phyloP scores from a whole-genome alignment of 2,329 filamentous ascomycete genomes.

The Neofusicoccum sp. region DNA sequence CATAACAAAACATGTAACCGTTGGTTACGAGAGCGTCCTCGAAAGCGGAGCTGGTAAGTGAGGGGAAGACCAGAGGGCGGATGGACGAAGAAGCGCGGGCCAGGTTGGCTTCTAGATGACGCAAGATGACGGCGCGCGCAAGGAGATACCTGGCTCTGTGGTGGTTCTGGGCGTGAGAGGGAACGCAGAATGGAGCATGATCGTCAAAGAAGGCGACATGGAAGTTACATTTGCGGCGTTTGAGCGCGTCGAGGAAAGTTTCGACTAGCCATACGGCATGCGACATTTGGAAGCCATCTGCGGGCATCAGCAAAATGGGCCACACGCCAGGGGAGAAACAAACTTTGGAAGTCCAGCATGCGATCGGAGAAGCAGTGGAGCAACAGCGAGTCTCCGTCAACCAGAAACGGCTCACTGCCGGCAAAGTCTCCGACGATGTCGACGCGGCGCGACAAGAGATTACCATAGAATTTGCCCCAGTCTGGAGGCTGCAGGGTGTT shows the following conservation, averaged over 20 bases:
- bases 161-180: conserved; percentile 40
- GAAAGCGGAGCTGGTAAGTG: conserved; percentile 55
- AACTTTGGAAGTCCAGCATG: conserved; percentile 64
- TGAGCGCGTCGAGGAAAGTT: conserved; percentile 62
- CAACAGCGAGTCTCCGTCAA: conserved; percentile 75
- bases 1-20: conserved; percentile 67
- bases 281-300: conserved; percentile 67
- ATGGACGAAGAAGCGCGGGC: conserved; percentile 42
- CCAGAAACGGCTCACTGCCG: conserved; percentile 70
- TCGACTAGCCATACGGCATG: conserved; percentile 73
- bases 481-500: not conserved
- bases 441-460: conserved; percentile 39
- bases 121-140: conserved; percentile 64
- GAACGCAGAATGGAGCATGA: conserved; percentile 59
- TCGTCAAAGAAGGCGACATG: conserved; percentile 70
- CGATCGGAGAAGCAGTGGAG: conserved; percentile 64
- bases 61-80: conserved; percentile 52
- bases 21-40: conserved; percentile 55
- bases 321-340: conserved; percentile 4
- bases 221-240: conserved; percentile 68
- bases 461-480: conserved; percentile 29
- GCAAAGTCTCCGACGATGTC: conserved; percentile 73
- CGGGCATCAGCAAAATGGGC: conserved; percentile 10
- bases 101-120: conserved; percentile 60
- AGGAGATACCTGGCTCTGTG: conserved; percentile 60